Base-by-base conservation (phyloP, 2,329 filamentous ascomycete species). In the Chrysoporthe cubensis region DNA sequence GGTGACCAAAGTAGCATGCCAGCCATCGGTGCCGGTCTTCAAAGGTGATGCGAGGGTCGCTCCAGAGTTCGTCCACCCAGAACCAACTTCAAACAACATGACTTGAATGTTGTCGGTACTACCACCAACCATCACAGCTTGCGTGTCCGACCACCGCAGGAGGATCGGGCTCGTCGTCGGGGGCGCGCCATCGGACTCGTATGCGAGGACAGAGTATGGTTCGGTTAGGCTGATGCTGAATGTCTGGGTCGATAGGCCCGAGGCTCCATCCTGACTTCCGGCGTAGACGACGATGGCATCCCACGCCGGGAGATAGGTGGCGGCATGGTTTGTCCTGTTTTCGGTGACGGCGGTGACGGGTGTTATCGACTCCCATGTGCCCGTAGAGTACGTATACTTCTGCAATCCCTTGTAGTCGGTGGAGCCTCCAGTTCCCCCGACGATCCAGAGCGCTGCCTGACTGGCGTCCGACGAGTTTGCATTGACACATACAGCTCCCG, bases 221-320 rank as follows among this genome's bases (percentile, higher is more conserved):
- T 85, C 80, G 5, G 83, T 83, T 0, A 90, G 89, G 2, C 84
- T 81, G 68, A 97, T 88, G 21, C 90, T 84, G 74, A 94, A 97
- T 0, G 93, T 95, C 72, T 93, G 86, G 1, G 90, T 87, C 0
- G 92, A 94, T 0, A 86, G 81, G 7, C 81, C 78, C 9, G 80
- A 78, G 44, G 80, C 80, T 37, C 87, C 87, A 72, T 89, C 86
- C 73, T 90, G 88, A 18, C 85, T 88, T 58, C 95, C 95, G 43
- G 90, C 92, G 76, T 94, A 97, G 37, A 97, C 84, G 34, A 97
- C 80, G 65, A 98, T 91, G 4, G 88, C 85, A 66, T 92, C 85
- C 18, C 88, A 86, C 32, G 85, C 84, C 70, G 88, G 85, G 65
- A 98, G 82, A 76, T 94, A 97, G 21, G 87, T 85, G 14, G 91